phyloP scores from a whole-genome alignment of 78 protist genomes.

The Mantamonas sphyraenae region DNA sequence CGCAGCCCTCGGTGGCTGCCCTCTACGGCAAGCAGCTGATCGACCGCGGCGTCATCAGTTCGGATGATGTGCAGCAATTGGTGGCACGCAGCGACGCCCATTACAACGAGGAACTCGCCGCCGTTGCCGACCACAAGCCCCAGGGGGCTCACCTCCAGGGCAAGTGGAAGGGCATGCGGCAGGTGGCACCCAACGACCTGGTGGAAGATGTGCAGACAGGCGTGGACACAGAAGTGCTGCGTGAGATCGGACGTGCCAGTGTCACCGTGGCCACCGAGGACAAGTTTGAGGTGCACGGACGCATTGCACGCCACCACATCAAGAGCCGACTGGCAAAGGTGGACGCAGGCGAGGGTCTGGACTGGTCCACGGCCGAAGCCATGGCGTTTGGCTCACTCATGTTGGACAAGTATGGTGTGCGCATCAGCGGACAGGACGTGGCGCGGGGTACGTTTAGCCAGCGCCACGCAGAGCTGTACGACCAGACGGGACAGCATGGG shows the following conservation, averaged over 20 bases:
- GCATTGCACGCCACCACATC: constrained; percentile 14
- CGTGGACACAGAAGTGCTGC: constrained; percentile 10
- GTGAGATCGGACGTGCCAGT: constrained; percentile 24
- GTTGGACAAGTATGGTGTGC: constrained; percentile 53
- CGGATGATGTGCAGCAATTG: constrained; percentile 2
- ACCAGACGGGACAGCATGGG: constrained; percentile 40
- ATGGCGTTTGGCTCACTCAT: constrained; percentile 83
- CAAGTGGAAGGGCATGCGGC: constrained; percentile 22
- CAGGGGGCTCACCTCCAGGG: constrained; percentile 35
- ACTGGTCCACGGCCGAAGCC: constrained; percentile 88
- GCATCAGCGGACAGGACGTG: constrained; percentile 83
- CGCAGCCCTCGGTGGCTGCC: constrained; percentile 33
- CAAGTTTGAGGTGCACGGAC: constrained; percentile 41
- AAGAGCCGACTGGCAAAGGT: constrained; percentile 27
- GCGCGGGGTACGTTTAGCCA: constrained; percentile 91
- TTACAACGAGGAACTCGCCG: constrained; percentile 26
- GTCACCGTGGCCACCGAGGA: constrained; percentile 29
- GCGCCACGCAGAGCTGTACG: constrained; percentile 69
- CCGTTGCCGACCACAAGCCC: not conserved
- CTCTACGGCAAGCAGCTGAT: constrained; percentile 23
- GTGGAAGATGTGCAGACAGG: too few species aligned
- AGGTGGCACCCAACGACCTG: not conserved
- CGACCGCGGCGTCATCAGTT: constrained; percentile 8
- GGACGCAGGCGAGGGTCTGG: constrained; percentile 44
- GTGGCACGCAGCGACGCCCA: constrained; percentile 4